phyloP scores from a whole-genome alignment of 2,329 filamentous ascomycete species.

The Monilinia polystroma region DNA sequence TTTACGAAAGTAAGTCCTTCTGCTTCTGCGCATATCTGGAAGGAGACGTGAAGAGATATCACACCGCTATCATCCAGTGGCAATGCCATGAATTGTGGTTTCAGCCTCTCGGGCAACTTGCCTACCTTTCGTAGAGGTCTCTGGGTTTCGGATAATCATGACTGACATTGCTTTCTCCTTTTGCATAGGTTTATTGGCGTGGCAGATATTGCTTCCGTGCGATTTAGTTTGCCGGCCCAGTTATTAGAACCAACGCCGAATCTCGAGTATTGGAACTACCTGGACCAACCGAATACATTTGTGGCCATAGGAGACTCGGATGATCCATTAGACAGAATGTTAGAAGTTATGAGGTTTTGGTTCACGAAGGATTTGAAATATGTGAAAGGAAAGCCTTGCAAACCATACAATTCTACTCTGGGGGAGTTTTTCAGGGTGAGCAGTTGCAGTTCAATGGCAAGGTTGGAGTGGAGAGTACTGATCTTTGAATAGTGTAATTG shows the following conservation, averaged over 20 bases:
- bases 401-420: slow-evolving; percentile 95
- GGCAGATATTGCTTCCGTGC: slow-evolving; percentile 88
- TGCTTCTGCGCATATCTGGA: neutral
- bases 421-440: slow-evolving; percentile 94
- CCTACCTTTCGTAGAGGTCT: neutral
- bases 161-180: slow-evolving; percentile 4
- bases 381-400: slow-evolving; percentile 96
- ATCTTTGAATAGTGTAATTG: slow-evolving; percentile 72
- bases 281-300: slow-evolving; percentile 93
- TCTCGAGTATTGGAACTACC: slow-evolving; percentile 98
- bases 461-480: slow-evolving; percentile 20
- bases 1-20: slow-evolving; percentile 70
- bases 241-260: slow-evolving; percentile 95
- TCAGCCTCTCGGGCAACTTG: slow-evolving; percentile 18
- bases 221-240: slow-evolving; percentile 94
- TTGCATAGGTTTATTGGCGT: slow-evolving; percentile 84
- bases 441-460: neutral
- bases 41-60: neutral
- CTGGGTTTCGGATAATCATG: neutral
- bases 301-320: slow-evolving; percentile 81
- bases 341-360: slow-evolving; percentile 94
- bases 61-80: slow-evolving; percentile 28
- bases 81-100: slow-evolving; percentile 21
- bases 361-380: slow-evolving; percentile 99
- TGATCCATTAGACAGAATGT: slow-evolving; percentile 87